phyloP scores from a whole-genome alignment of 768 basidiomycete species.

The Coprinopsis strossmayeri region DNA sequence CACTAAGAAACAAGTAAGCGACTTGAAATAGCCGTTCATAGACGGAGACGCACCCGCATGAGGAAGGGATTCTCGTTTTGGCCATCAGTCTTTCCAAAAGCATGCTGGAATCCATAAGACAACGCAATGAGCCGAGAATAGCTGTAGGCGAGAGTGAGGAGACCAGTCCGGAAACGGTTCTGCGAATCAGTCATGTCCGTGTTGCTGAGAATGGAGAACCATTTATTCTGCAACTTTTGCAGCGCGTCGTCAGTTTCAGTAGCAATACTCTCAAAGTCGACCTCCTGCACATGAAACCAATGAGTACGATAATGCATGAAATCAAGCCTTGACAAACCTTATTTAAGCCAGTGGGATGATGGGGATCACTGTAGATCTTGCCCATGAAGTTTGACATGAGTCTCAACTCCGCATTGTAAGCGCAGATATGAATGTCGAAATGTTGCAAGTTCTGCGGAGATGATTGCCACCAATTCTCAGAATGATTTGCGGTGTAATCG shows the following conservation, averaged over 20 bases:
- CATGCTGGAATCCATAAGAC: conserved; percentile 74
- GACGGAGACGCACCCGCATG: conserved; percentile 43
- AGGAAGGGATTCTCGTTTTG: conserved; percentile 63
- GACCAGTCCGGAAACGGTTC: conserved; percentile 53
- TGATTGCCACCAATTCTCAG: conserved; percentile 62
- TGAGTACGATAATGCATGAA: not conserved
- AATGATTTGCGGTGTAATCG: conserved; percentile 72
- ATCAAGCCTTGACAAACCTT: conserved; percentile 37
- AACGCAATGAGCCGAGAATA: conserved; percentile 65
- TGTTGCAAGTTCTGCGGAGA: conserved; percentile 62
- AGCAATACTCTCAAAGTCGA: conserved; percentile 60
- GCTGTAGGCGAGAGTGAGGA: conserved; percentile 57
- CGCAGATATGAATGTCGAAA: conserved; percentile 77
- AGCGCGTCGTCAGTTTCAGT: conserved; percentile 65
- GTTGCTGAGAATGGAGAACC: conserved; percentile 47
- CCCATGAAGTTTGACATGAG: conserved; percentile 53
- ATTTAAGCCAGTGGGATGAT: conserved; percentile 70
- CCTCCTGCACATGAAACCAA: conserved; percentile 33
- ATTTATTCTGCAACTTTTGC: conserved; percentile 44
- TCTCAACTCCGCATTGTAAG: conserved; percentile 70
- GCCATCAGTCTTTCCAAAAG: conserved; percentile 51
- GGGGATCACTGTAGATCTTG: conserved; percentile 67
- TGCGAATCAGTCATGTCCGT: conserved; percentile 50
- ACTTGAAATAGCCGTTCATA: not conserved
- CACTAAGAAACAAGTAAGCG: conserved; percentile 36